Conservation (phyloP, 2,329 filamentous ascomycete species). For the Cladosporium sphaerospermum region DNA sequence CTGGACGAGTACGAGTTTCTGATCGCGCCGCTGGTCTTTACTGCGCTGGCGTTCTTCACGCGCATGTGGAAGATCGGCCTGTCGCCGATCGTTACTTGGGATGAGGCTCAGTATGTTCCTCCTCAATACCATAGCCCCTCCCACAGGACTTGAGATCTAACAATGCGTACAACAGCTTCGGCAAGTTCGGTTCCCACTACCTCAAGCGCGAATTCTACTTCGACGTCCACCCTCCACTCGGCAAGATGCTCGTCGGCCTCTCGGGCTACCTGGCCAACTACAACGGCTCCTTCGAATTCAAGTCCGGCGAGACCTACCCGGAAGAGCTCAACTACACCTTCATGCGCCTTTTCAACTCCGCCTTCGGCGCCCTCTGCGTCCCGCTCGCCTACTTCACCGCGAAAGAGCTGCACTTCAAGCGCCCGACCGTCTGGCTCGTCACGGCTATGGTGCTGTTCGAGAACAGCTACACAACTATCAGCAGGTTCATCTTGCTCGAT, state of each 20-base stretch:
- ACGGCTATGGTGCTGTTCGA: slow-evolving; percentile 97
- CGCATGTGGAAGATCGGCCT: slow-evolving; percentile 62
- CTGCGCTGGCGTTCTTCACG: slow-evolving; percentile 58
- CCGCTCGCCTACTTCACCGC: slow-evolving; percentile 94
- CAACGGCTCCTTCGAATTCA: slow-evolving; percentile 99
- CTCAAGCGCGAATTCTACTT: slow-evolving; percentile 99
- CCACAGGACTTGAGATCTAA: background rate
- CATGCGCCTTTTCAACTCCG: slow-evolving; percentile 96
- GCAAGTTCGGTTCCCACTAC: slow-evolving; percentile 98
- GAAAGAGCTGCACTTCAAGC: slow-evolving; percentile 78
- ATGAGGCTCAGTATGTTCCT: slow-evolving; percentile 62
- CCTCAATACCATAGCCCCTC: background rate
- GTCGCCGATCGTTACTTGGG: slow-evolving; percentile 68
- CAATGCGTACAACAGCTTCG: slow-evolving; percentile 46
- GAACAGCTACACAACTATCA: slow-evolving; percentile 99
- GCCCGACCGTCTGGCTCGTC: slow-evolving; percentile 87
- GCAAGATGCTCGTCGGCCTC: slow-evolving; percentile 96
- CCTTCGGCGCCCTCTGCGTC: slow-evolving; percentile 87
- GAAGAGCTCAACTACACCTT: slow-evolving; percentile 93
- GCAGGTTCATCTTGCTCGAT: slow-evolving; percentile 93
- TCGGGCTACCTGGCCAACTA: slow-evolving; percentile 95
- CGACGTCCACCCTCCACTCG: slow-evolving; percentile 89
- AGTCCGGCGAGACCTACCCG: slow-evolving; percentile 93
- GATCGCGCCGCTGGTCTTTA: slow-evolving; percentile 59
- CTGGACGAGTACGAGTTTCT: slow-evolving; percentile 59